Evolutionary conservation across 805 yeast species (phyloP), one percentile per base, ranked within the genome.

Genomic region (Pichia californica): DNA sequence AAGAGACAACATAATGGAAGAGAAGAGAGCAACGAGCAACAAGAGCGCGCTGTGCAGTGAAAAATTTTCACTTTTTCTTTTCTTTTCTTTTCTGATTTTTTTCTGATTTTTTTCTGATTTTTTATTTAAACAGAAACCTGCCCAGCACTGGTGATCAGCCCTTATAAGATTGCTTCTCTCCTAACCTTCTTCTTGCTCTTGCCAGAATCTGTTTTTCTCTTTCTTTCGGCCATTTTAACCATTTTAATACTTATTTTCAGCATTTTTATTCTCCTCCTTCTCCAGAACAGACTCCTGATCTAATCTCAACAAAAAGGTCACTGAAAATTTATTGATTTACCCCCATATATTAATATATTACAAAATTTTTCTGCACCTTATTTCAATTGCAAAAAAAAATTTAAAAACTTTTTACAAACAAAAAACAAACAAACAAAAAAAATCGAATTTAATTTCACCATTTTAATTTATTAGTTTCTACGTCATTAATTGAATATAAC

Each of bases 231-330:
- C 20, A 23, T 33, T 40, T 41, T 28, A 14, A 18, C 14, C 21
- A n/a, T 44, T 31, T 46, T 41, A 40, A 33, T 18, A 3, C 14
- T 30, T 7, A 5, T 19, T 4, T 31, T 18, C 7, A 31, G 33
- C 45, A 25, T 38, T 28, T 47, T 27, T 23, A 32, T 38, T 36
- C 36, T 42, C 43, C 43, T 47, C 50, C 44, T 51, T 51, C 55
- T 55, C 51, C 47, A 45, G 50, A 40, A 47, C 47, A 47, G 47
- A 44, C 50, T 20, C 20, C 45, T 45, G 41, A 39, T 44, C 50
- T 35, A 36, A 37, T 40, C 46, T 43, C 44, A 39, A 26, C n/a
- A n/a, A n/a, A n/a, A n/a, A n/a, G n/a, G n/a, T n/a, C n/a, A n/a
- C n/a, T n/a, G n/a, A n/a, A n/a, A n/a, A 14, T 15, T 35, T 14